Base-by-base conservation (phyloP, 805 yeast species). In the Candida vartiovaarae region DNA sequence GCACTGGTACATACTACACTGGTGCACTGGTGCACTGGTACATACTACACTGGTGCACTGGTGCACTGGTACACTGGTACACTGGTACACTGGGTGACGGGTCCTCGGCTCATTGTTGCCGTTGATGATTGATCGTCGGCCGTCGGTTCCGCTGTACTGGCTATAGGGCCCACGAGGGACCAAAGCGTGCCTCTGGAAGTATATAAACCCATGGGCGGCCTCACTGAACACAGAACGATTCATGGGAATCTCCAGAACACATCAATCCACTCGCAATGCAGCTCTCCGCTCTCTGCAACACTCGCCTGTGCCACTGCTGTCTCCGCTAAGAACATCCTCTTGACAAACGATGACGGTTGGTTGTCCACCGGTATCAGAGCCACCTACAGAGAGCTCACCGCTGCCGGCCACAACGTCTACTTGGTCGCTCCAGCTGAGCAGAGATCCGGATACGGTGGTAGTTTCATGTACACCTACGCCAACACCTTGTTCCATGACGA, bases 261-360 rank as follows among this genome's bases (percentile, higher is more conserved):
- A 15, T 15, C 34, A 32, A 11, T 32, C 15, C 34, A 30, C 33
- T 36, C 32, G 30, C 26, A 30, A 52, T 49, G 54, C 46, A 46
- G 37, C 36, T 50, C 39, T 32, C 48, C 2, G 29, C 50, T 4
- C 27, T 40, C n/a, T 7, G 8, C 51, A 8, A 23, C 40, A 23
- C 25, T 50, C 23, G 49, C 55, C 8, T 26, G 45, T 15, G 42
- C 45, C 15, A 23, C 48, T n/a, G 8, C 46, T 1, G 47, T 44
- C 25, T 42, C 52, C 7, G 64, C 70, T 28, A 67, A 68, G 51
- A 70, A 72, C 56, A 70, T 73, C 47, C 57, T 75, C 23, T 62
- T 75, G 34, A 70, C 80, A 47, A 76, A 77, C 52, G 82, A 77
- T 54, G 82, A 77, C 50, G 71, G 75, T 20, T 77, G 77, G 76